Evolutionary conservation across 331 rosid species (phyloP), one percentile per base, ranked within the genome.

Genomic region (Pyrus hybrid): DNA sequence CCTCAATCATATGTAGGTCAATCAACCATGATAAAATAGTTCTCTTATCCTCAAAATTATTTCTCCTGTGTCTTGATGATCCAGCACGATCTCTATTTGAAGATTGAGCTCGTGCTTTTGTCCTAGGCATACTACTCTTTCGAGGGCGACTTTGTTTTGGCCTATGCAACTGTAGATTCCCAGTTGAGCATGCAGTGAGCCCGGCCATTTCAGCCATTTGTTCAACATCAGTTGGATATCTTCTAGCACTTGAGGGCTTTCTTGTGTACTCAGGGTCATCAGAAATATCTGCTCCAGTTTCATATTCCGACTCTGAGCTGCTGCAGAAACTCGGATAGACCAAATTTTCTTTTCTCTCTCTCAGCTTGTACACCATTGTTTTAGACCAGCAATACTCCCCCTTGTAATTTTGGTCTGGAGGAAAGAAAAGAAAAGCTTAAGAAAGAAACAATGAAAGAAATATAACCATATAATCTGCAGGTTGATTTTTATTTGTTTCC

Each of bases 11-110:
- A 14, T 41, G 28, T 29, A 77, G 20, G 37, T 77, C 77, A 13
- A 82, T 73, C 26, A 82, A 22, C 79, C 78, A 53, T 8, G 82
- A 75, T 49, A 82, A 32, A 25, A 73, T 61, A 8, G 85, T 77
- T 60, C 37, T 30, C 54, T 22, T 69, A 14, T 12, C 71, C 18
- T 25, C 13, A 3, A 8, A 17, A 47, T 30, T 21, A 2, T 18
- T 4, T 23, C 28, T 3, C 18, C 25, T 20, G 20, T 25, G 17
- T 45, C 51, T 26, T 11, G 17, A 33, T 5, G 11, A 16, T 23
- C 76, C 22, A 4, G 60, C 10, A 2, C 22, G 53, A 41, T 45
- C 47, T 25, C 3, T 21, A 10, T 28, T 3, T 2, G 49, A 47
- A 18, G 3, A 32, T 17, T 45, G 66, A 68, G 67, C 61, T 80